Conservation (phyloP, 2,329 filamentous ascomycete genomes). For the Trichoderma sp. region DNA sequence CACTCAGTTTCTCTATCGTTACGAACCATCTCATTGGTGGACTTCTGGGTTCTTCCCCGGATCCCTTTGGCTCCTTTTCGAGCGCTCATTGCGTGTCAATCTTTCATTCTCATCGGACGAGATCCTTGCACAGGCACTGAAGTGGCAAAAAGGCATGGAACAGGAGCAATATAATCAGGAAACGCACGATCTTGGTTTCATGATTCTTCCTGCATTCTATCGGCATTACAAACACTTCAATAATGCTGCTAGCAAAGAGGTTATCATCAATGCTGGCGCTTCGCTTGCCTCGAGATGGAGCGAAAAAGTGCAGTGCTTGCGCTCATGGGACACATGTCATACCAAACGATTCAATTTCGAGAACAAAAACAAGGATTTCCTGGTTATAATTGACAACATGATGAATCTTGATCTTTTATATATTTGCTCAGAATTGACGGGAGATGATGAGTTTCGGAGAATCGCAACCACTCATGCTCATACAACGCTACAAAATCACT, state of each 20-base stretch:
- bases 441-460: slow-evolving; percentile 15
- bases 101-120: slow-evolving; percentile 11
- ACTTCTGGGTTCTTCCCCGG: slow-evolving; percentile 26
- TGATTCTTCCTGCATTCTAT: slow-evolving; percentile 23
- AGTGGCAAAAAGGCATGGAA: slow-evolving; percentile 23
- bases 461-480: slow-evolving; percentile 21
- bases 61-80: slow-evolving; percentile 20
- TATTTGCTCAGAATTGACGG: slow-evolving; percentile 18
- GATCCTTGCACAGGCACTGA: slow-evolving; percentile 16
- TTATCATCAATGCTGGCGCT: slow-evolving; percentile 20
- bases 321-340: slow-evolving; percentile 22
- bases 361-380: slow-evolving; percentile 16
- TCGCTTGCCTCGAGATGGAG: slow-evolving; percentile 23
- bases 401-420: slow-evolving; percentile 27
- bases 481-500: slow-evolving; percentile 11
- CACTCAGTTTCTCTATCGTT: not conserved
- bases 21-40: slow-evolving; percentile 31
- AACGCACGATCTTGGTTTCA: slow-evolving; percentile 25
- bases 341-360: slow-evolving; percentile 14
- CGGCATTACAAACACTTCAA: slow-evolving; percentile 10
- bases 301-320: slow-evolving; percentile 20
- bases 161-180: slow-evolving; percentile 17
- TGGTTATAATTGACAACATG: slow-evolving; percentile 26
- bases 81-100: slow-evolving; percentile 5
- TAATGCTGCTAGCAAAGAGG: not conserved